Evolutionary conservation across 2,329 filamentous ascomycete genomes (phyloP).

Genomic region (Thielaviopsis musarum): DNA sequence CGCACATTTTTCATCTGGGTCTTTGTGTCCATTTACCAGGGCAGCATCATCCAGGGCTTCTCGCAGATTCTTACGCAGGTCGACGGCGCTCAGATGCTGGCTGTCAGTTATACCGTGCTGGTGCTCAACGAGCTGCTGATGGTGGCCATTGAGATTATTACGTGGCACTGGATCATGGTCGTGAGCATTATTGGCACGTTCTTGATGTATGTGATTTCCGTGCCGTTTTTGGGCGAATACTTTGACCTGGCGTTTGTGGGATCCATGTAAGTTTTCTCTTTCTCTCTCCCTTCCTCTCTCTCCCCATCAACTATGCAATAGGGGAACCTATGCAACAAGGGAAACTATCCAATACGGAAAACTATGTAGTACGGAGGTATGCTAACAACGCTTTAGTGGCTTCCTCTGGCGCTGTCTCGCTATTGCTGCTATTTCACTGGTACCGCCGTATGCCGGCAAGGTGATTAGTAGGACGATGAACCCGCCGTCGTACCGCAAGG

Average conservation of each 20-base stretch:
- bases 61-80: conserved; percentile 74
- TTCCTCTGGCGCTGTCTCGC: conserved; percentile 81
- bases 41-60: conserved; percentile 86
- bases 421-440: conserved; percentile 61
- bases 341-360: too few species aligned
- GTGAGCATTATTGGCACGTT: conserved; percentile 69
- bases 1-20: conserved; percentile 96
- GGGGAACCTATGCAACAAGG: too few species aligned
- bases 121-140: conserved; percentile 91
- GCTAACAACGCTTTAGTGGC: conserved; percentile 31
- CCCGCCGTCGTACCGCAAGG: conserved; percentile 89
- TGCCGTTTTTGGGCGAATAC: conserved; percentile 80
- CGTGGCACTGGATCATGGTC: conserved; percentile 92
- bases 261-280: conserved; percentile 35
- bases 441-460: conserved; percentile 80
- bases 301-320: too few species aligned
- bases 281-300: not conserved
- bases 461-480: conserved; percentile 69
- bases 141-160: conserved; percentile 92
- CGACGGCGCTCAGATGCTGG: conserved; percentile 60
- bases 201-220: conserved; percentile 58
- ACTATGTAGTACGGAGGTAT: not conserved
- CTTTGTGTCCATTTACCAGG: conserved; percentile 85
- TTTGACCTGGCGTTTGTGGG: conserved; percentile 72
- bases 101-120: conserved; percentile 80